Conservation (phyloP, 2,329 filamentous ascomycete genomes). For the Aspergillus sp. region DNA sequence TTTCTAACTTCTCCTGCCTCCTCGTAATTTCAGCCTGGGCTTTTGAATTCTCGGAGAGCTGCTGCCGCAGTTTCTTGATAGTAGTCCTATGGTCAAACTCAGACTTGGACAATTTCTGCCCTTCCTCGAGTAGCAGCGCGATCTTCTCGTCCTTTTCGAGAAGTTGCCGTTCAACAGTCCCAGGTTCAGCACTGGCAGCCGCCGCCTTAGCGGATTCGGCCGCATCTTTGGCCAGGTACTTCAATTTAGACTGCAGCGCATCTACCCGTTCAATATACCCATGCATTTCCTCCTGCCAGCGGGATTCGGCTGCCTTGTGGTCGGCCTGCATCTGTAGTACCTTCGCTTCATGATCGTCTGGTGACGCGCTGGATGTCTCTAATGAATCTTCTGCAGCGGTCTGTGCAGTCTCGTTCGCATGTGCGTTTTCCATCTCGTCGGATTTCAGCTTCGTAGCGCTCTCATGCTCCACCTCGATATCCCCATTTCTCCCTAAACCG, state of each 20-base stretch:
- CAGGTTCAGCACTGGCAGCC: conserved; percentile 51
- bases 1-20: conserved; percentile 56
- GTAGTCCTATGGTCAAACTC: conserved; percentile 76
- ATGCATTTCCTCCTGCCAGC: conserved; percentile 73
- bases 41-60: conserved; percentile 44
- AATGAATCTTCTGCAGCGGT: conserved; percentile 9
- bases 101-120: conserved; percentile 72
- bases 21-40: conserved; percentile 41
- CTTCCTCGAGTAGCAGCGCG: conserved; percentile 81
- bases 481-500: conserved; percentile 2
- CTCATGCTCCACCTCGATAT: background rate
- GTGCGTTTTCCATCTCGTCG: conserved; percentile 3
- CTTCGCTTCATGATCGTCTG: conserved; percentile 34
- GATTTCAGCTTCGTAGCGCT: conserved; percentile 4
- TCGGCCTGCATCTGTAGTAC: conserved; percentile 42
- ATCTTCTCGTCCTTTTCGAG: conserved; percentile 88
- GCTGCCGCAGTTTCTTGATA: conserved; percentile 65
- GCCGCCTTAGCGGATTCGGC: conserved; percentile 64
- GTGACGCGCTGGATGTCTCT: conserved; percentile 5
- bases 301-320: conserved; percentile 43
- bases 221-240: conserved; percentile 74
- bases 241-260: conserved; percentile 79
- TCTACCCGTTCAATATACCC: conserved; percentile 83
- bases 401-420: conserved; percentile 8
- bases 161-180: conserved; percentile 65